These are phyloP conservation scores for Lolium multiflorum DNA, from an alignment of 176 grass and related monocot genomes.

Conservation along the genomic window DNA sequence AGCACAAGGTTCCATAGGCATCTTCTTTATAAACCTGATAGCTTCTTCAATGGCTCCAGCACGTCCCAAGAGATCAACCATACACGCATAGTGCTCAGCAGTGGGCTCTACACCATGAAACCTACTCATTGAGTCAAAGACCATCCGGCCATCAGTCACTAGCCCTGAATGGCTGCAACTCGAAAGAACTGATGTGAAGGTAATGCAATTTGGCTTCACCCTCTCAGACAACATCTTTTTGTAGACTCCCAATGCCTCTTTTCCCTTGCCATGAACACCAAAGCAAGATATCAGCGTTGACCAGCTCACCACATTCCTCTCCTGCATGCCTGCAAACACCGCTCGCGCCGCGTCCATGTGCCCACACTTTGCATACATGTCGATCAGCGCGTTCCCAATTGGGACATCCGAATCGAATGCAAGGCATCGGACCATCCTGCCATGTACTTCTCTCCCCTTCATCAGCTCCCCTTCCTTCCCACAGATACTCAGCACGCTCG, in stretches of 20 bases:
- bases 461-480: conserved; percentile 60
- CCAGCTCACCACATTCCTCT: conserved; percentile 60
- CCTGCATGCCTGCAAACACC: conserved; percentile 56
- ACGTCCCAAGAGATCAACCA: conserved; percentile 69
- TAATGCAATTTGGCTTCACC: conserved; percentile 58
- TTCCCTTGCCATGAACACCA: conserved; percentile 57
- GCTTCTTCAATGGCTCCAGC: conserved; percentile 57
- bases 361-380: conserved; percentile 70
- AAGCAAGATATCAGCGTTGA: conserved; percentile 68
- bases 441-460: conserved; percentile 65
- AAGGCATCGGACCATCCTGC: conserved; percentile 48
- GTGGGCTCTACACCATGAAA: conserved; percentile 43
- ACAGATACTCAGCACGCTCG: conserved; percentile 52
- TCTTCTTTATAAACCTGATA: conserved; percentile 47
- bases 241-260: conserved; percentile 49
- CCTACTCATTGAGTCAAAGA: conserved; percentile 54
- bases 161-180: conserved; percentile 69
- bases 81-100: conserved; percentile 69
- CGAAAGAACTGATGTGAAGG: conserved; percentile 58
- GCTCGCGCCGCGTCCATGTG: background rate
- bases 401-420: conserved; percentile 40
- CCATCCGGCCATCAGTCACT: conserved; percentile 43
- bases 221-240: conserved; percentile 48
- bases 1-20: conserved; percentile 54
- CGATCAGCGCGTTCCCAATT: conserved; percentile 55